These are phyloP conservation scores for Cryphonectria nitschkei DNA, from an alignment of 2,329 filamentous ascomycete genomes.

Conservation along the genomic window DNA sequence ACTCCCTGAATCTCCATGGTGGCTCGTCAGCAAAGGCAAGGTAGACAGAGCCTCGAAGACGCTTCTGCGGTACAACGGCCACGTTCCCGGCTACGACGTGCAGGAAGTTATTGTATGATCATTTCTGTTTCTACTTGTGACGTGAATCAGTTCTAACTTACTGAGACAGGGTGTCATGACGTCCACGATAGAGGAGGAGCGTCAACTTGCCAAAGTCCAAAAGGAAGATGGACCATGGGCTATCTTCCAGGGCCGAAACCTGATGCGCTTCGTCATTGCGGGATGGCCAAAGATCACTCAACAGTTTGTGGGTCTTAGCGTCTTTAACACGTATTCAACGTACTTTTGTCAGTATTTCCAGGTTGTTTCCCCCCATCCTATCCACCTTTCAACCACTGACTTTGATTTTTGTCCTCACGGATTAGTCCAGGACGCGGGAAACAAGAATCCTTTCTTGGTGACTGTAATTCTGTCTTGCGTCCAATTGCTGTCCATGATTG, in stretches of 20 bases:
- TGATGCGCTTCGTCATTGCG: conserved; percentile 9
- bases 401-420: not conserved
- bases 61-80: conserved; percentile 1
- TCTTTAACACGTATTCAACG: conserved; percentile 33
- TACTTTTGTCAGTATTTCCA: conserved; percentile 28
- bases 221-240: conserved; percentile 12
- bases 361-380: not conserved
- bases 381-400: not conserved
- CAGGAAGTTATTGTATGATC: conserved; percentile 30
- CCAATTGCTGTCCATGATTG: conserved; percentile 47
- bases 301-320: conserved; percentile 33
- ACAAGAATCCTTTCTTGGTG: conserved; percentile 33
- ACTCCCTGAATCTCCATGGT: conserved; percentile 29
- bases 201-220: conserved; percentile 12
- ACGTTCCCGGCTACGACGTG: conserved; percentile 28
- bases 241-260: conserved; percentile 6
- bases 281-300: conserved; percentile 25
- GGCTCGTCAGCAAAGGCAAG: not conserved
- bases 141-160: not conserved
- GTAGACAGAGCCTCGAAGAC: not conserved
- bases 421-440: conserved; percentile 32
- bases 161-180: conserved; percentile 31
- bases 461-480: conserved; percentile 39
- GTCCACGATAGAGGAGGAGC: conserved; percentile 31
- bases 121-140: not conserved